Conservation (phyloP, 2,329 filamentous ascomycete genomes). For the Thielaviopsis ethacetica region DNA sequence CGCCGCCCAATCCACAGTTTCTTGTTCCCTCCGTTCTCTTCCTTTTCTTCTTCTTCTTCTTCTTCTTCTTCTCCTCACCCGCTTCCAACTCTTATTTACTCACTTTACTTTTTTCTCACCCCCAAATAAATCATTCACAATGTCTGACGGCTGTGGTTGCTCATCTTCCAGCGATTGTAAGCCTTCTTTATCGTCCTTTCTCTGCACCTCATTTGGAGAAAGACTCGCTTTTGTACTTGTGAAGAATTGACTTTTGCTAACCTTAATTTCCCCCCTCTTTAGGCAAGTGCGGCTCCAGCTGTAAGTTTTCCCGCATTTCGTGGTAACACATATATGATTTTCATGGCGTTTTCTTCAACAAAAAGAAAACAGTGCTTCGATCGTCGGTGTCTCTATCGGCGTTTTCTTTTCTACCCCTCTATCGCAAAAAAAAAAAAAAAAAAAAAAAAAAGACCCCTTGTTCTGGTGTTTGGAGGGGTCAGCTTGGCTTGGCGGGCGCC, state of each 20-base stretch:
- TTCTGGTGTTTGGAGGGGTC: no score
- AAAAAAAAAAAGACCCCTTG: no score
- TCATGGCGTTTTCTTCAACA: no score
- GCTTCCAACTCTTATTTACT: neutral
- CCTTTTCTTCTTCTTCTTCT: neutral
- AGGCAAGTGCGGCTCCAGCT: constrained; percentile 9
- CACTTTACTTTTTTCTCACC: neutral
- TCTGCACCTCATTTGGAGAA: no score
- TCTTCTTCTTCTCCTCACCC: no score
- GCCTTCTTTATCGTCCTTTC: neutral
- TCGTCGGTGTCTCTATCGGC: no score
- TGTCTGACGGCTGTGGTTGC: constrained; percentile 8
- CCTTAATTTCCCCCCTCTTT: neutral
- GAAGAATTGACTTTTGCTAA: neutral
- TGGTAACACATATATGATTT: no score
- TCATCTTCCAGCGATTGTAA: constrained; percentile 6
- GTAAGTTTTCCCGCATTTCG: constrained; percentile 2
- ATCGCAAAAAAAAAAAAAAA: no score
- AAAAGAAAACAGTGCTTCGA: no score
- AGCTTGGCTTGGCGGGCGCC: no score
- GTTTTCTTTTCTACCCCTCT: no score
- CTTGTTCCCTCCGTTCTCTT: neutral
- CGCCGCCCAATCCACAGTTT: neutral
- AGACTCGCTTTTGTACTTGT: neutral
- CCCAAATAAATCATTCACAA: constrained; percentile 2